Evolutionary conservation across 2,329 filamentous ascomycete species (phyloP).

Genomic region (Aspergillus intermedius): DNA sequence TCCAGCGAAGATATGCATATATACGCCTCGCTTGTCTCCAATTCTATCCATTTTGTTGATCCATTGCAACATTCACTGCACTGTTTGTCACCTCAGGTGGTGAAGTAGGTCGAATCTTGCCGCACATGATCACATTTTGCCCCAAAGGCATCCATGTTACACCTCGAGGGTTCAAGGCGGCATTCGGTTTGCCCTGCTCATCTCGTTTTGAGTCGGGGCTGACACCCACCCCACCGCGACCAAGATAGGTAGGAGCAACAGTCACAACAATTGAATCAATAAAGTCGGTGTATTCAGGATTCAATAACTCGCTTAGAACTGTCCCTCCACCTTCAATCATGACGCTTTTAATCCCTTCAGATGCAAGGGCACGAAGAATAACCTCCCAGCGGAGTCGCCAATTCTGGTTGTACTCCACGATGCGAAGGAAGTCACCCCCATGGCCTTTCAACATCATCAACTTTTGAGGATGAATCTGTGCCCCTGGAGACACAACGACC

Average conservation of each 20-base stretch:
- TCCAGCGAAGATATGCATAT: not conserved
- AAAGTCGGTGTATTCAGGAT: slow-evolving; percentile 52
- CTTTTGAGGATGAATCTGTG: slow-evolving; percentile 42
- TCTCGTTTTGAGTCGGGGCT: slow-evolving; percentile 57
- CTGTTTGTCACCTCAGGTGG: not conserved
- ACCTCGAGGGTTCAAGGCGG: slow-evolving; percentile 59
- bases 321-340: slow-evolving; percentile 87
- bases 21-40: not conserved
- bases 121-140: slow-evolving; percentile 77
- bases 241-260: slow-evolving; percentile 85
- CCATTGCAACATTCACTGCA: slow-evolving; percentile 1
- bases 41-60: not conserved
- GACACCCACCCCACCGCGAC: slow-evolving; percentile 71
- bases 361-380: slow-evolving; percentile 54
- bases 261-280: slow-evolving; percentile 79
- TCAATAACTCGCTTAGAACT: slow-evolving; percentile 77
- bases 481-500: slow-evolving; percentile 53
- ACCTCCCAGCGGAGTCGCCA: slow-evolving; percentile 56
- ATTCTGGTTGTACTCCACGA: slow-evolving; percentile 32
- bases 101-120: slow-evolving; percentile 43
- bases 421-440: slow-evolving; percentile 41
- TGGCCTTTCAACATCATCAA: slow-evolving; percentile 40
- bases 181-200: slow-evolving; percentile 46
- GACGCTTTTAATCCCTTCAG: slow-evolving; percentile 63
- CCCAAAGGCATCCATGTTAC: slow-evolving; percentile 73